Base-by-base conservation (phyloP, 2,329 filamentous ascomycete genomes). In the Diaporthe aspalathi region DNA sequence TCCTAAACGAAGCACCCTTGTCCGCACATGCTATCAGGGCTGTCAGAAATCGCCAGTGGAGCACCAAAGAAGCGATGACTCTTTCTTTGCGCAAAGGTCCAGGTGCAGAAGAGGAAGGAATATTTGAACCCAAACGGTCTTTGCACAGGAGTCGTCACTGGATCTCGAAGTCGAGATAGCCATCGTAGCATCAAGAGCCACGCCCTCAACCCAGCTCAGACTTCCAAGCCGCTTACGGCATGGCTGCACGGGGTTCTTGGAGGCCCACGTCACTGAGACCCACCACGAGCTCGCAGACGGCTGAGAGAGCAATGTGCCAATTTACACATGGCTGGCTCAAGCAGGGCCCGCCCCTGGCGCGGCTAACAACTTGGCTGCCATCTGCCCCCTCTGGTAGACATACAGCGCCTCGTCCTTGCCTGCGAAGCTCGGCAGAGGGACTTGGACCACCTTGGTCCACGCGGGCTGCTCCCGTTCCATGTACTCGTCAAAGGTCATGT, bases 331-430 rank as follows among this genome's bases (percentile, higher is more conserved):
- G 14, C 16, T 38, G n/a, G 60, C 29, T 65, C 45, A 50, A 17
- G 45, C 29, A 27, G 45, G 17, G 29, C 53, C 35, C 45, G 53
- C 32, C 45, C 24, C 27, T 32, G 8, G 20, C 5, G 69, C 22
- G 14, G 62, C 69, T 12, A 11, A 56, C 20, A 71, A 29, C 68
- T 60, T 57, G 14, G 65, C 49, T 22, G 79, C 83, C 72, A 81
- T 79, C n/a, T 81, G 76, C 20, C 84, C 84, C 68, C 85, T 78
- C 75, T 87, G 84, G 74, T 92, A 94, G 24, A 93, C 86, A 80
- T 90, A 94, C 69, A 94, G 77, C 0, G 90, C 92, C 81, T 94
- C 92, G 76, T 94, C 92, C 79, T 94, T 94, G 35, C 90, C 92
- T 3, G 91, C 89, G 80, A 94, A 94, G 78, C 91, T 93, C 27